phyloP scores from a whole-genome alignment of 371 early-diverging fungal species.

The Capillidium heterosporum region DNA sequence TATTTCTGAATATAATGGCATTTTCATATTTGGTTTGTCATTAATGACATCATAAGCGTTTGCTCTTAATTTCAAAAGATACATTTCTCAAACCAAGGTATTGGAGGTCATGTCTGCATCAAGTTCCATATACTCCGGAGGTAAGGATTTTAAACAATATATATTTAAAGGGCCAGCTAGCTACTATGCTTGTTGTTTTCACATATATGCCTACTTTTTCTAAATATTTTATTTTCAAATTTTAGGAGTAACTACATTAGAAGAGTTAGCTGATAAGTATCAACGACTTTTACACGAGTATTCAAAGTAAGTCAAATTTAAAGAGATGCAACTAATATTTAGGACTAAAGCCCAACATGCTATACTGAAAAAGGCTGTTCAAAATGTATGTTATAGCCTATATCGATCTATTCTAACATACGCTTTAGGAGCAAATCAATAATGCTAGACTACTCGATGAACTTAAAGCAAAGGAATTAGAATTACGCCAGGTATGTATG shows the following conservation, averaged over 20 bases:
- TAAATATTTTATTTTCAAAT: neutral
- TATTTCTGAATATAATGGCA: too few species aligned
- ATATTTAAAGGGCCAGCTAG: too few species aligned
- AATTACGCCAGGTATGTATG: constrained; percentile 25
- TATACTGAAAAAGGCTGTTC: constrained; percentile 33
- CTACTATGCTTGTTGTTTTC: too few species aligned
- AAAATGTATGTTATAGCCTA: constrained; percentile 19
- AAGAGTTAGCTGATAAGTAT: constrained; percentile 37
- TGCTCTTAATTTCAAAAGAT: too few species aligned
- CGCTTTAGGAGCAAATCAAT: constrained; percentile 28
- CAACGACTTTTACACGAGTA: constrained; percentile 33
- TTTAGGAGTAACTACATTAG: constrained; percentile 7
- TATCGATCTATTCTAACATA: neutral
- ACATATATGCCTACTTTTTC: neutral
- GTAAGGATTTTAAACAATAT: neutral
- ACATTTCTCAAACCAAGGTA: too few species aligned
- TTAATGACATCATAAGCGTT: too few species aligned
- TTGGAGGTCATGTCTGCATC: neutral
- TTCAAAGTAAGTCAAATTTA: constrained; percentile 21
- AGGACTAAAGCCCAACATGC: constrained; percentile 40
- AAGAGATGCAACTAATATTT: neutral
- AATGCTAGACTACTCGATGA: constrained; percentile 28
- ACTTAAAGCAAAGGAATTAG: constrained; percentile 38
- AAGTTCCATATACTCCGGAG: constrained; percentile 4
- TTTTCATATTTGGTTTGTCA: too few species aligned